phyloP scores from a whole-genome alignment of 2,329 filamentous ascomycete species.

The Scytalidium sp. region DNA sequence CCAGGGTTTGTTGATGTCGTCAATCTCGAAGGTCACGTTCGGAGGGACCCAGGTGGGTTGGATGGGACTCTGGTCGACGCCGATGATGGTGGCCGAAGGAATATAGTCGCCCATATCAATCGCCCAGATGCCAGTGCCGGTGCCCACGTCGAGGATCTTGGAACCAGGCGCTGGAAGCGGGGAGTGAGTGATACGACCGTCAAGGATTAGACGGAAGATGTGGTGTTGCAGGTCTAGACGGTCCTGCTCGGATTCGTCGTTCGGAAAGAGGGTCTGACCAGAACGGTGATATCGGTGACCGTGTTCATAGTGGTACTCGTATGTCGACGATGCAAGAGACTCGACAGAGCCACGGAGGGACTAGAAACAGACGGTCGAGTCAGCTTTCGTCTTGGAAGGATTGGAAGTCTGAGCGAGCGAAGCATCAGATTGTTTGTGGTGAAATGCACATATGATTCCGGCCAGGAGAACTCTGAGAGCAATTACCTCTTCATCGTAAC shows the following conservation, averaged over 20 bases:
- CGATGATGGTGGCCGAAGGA: conserved; percentile 43
- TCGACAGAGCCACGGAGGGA: conserved; percentile 2
- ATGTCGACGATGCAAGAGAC: conserved; percentile 39
- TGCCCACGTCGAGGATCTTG: conserved; percentile 38
- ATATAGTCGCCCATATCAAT: conserved; percentile 53
- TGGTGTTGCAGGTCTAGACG: conserved; percentile 14
- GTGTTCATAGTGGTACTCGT: conserved; percentile 42
- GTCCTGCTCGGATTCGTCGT: conserved; percentile 14
- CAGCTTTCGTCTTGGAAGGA: background rate
- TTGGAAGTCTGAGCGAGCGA: background rate
- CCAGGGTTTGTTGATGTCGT: conserved; percentile 57
- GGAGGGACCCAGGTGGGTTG: conserved; percentile 55
- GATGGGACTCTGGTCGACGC: conserved; percentile 56
- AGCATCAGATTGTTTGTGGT: no score
- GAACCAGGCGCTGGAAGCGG: conserved; percentile 30
- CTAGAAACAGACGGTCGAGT: background rate
- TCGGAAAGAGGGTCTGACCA: conserved; percentile 25
- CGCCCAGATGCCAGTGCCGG: conserved; percentile 59
- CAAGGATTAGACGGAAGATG: conserved; percentile 12
- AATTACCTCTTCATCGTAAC: conserved; percentile 8
- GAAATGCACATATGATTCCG: background rate
- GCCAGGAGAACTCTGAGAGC: background rate
- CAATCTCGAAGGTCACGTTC: conserved; percentile 63
- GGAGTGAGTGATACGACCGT: conserved; percentile 15
- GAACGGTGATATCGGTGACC: conserved; percentile 44